These are phyloP conservation scores for Eucalyptus cladocalyx DNA, from an alignment of 345 rosid genomes.

Conservation along the genomic window DNA sequence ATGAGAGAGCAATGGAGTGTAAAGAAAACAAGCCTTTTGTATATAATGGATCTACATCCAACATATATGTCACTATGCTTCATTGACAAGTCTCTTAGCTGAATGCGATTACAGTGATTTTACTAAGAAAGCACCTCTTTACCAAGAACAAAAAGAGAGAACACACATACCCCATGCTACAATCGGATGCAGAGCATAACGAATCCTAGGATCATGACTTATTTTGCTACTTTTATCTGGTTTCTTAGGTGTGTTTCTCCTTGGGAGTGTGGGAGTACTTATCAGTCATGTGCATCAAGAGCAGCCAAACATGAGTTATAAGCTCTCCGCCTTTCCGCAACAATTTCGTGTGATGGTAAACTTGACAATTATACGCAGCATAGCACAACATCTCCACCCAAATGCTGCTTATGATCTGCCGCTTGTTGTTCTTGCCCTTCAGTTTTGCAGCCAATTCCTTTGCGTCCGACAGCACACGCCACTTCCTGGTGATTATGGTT, in stretches of 20 bases:
- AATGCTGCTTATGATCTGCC: background rate
- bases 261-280: background rate
- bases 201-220: background rate
- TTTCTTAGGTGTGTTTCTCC: background rate
- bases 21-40: background rate
- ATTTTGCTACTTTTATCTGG: background rate
- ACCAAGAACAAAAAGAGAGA: background rate
- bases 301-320: background rate
- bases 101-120: background rate
- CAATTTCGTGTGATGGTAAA: background rate
- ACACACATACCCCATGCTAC: background rate
- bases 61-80: background rate
- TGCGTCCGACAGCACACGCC: background rate
- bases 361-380: background rate
- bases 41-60: background rate
- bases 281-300: background rate
- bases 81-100: background rate
- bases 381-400: background rate
- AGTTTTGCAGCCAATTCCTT: background rate
- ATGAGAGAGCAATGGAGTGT: background rate
- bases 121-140: background rate
- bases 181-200: background rate
- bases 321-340: background rate
- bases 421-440: background rate
- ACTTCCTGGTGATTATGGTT: background rate